Base-by-base conservation (phyloP, 768 basidiomycete genomes). In the Pulveroboletus ravenelii region DNA sequence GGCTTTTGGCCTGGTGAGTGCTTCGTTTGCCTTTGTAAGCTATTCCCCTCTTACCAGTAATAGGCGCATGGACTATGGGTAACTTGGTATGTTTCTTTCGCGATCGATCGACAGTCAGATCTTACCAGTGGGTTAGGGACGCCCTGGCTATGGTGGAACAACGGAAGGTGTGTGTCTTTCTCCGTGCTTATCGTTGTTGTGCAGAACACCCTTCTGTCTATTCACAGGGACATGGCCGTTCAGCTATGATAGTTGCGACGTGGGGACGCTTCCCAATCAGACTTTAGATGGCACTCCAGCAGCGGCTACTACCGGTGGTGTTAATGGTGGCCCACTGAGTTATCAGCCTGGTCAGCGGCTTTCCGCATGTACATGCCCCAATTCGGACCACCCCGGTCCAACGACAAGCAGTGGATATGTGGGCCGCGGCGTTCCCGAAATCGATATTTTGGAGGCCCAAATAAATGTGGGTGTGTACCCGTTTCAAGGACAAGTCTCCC, bases 371-470 rank as follows among this genome's bases (percentile, higher is more conserved):
- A 94, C 93, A 3, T 98, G 94, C 64, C 70, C 85, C 0, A 83
- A 81, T 12, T 80, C 81, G 27, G 89, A 91, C 58, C 94, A 98
- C 64, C 94, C 94, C 2, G 94, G 94, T 10, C 94, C 94, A 3
- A 29, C 25, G 18, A 59, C 40, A 27, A 41, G 62, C 30, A 75
- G 60, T 35, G 74, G 76, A 47, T 75, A 68, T 27, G 72, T 70
- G 14, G 84, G 84, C 17, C 82, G 94, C 45, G 82, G 82, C 30
- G 89, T 86, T 1, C 94, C 95, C 2, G 95, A 98, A 73, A 92
- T 97, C 58, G 94, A 97, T 68, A 77, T 98, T 52, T 63, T 95
- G 51, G 94, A 98, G 72, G 83, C 91, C 0, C 87, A 93, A 65
- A 71, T 85, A 51, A 73, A 92, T 58, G 58, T 75, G 6, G 53